Evolutionary conservation across 192 early-diverging fungal genomes (phyloP), one percentile per base, ranked within the genome.

Genomic region (Entomortierella chlamydospora): DNA sequence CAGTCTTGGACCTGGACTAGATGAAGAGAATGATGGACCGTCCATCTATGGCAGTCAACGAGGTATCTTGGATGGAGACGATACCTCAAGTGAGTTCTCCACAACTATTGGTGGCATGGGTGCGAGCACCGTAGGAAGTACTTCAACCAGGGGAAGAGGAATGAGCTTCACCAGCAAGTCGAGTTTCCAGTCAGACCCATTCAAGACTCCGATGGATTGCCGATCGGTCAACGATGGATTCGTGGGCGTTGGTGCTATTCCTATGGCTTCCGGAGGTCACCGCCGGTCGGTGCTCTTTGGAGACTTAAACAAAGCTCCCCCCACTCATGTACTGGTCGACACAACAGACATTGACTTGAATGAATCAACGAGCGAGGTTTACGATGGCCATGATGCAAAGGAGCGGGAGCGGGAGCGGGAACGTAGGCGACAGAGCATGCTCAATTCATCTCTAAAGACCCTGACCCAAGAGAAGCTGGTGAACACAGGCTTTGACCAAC

Each of bases 181-280:
- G 0, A 78, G 74, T 33, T 78, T 69, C 59, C 74, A 78, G 74
- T 70, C 74, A 1, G 74, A 78, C 9, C 74, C 74, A 2, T 78
- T 78, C 67, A 66, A 64, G 50, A 78, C 74, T n/a, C 74, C 74
- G 26, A 78, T 70, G 22, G 74, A 78, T 20, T 39, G 37, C 6
- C 60, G 61, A 5, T 78, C 74, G 33, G 59, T 78, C 43, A 53
- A 78, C 18, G 74, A 74, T 6, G 72, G 51, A 0, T 74, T 67
- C 28, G n/a, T 23, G 26, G 64, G 64, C 9, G 12, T 29, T 30
- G 64, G 41, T 31, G 37, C 51, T n/a, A 5, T n/a, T 8, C 37
- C 54, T 6, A 12, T 43, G 3, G 61, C 55, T 1, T 5, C 47
- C 10, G 70, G 28, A 34, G 37, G 61, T 26, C 42, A 58, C 12